These are phyloP conservation scores for Dioscorea cayenensis DNA, from an alignment of 116 monocot genomes.

Conservation along the genomic window DNA sequence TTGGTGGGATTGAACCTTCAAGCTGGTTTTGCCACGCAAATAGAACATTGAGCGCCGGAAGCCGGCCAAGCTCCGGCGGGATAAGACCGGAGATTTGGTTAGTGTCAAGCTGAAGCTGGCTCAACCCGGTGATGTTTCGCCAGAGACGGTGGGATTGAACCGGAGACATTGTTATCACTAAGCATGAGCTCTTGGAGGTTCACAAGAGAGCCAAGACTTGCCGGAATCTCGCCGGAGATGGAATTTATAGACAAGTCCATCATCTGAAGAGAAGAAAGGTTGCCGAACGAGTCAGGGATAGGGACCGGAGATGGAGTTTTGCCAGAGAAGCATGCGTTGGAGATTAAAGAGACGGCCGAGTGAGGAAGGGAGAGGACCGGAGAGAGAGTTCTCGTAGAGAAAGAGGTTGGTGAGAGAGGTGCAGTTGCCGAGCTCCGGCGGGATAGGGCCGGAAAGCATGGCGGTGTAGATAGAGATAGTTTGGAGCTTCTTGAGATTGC, in stretches of 20 bases:
- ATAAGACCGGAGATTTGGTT: slow-evolving; percentile 81
- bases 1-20: slow-evolving; percentile 65
- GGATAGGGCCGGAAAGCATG: slow-evolving; percentile 70
- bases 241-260: slow-evolving; percentile 91
- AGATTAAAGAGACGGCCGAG: slow-evolving; percentile 56
- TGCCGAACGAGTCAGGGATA: slow-evolving; percentile 65
- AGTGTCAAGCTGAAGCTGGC: slow-evolving; percentile 82
- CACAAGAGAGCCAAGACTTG: slow-evolving; percentile 39
- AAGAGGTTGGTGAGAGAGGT: slow-evolving; percentile 52
- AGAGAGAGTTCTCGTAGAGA: slow-evolving; percentile 83
- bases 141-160: slow-evolving; percentile 59
- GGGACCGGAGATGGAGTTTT: slow-evolving; percentile 65
- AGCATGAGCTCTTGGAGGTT: slow-evolving; percentile 72
- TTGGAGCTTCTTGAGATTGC: slow-evolving; percentile 46
- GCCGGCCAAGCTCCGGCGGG: slow-evolving; percentile 55
- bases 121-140: slow-evolving; percentile 50
- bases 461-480: slow-evolving; percentile 79
- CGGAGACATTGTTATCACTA: slow-evolving; percentile 88
- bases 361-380: slow-evolving; percentile 54
- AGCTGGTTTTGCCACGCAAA: slow-evolving; percentile 90
- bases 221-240: slow-evolving; percentile 78
- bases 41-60: slow-evolving; percentile 44
- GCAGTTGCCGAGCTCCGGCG: slow-evolving; percentile 71
- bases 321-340: slow-evolving; percentile 75
- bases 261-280: slow-evolving; percentile 46